Evolutionary conservation across 805 yeast species (phyloP).

Genomic region (Wickerhamiella vanderwaltii): DNA sequence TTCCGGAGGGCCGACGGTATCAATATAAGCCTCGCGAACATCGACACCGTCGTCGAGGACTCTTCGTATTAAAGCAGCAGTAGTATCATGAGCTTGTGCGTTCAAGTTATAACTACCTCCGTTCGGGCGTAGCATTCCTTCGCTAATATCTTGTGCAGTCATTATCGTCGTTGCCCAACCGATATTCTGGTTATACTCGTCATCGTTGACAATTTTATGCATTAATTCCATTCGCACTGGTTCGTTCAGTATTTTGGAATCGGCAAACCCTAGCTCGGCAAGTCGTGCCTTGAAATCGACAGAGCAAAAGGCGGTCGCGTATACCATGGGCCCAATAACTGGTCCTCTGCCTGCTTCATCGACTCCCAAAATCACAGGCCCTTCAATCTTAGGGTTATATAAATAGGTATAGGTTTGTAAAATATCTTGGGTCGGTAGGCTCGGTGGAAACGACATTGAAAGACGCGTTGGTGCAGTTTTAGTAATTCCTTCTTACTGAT

Average conservation of each 20-base stretch:
- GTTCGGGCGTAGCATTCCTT: constrained; percentile 71
- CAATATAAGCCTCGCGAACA: constrained; percentile 67
- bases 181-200: constrained; percentile 40
- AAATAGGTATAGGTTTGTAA: constrained; percentile 21
- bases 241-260: constrained; percentile 78
- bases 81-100: constrained; percentile 93
- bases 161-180: constrained; percentile 85
- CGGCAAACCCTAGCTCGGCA: constrained; percentile 71
- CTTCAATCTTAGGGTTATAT: constrained; percentile 11
- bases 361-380: constrained; percentile 54
- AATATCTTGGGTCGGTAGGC: constrained; percentile 16
- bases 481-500: too few relatives aligned
- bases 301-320: constrained; percentile 72
- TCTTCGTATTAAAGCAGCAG: constrained; percentile 62
- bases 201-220: constrained; percentile 39
- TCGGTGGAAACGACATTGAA: constrained; percentile 18
- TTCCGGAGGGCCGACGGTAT: constrained; percentile 93
- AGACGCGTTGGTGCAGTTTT: background rate
- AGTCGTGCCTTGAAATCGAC: constrained; percentile 38
- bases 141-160: constrained; percentile 76
- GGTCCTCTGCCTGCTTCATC: constrained; percentile 99
- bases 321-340: constrained; percentile 95
- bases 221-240: constrained; percentile 52
- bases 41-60: constrained; percentile 51
- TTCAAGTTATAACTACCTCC: constrained; percentile 58